phyloP scores from a whole-genome alignment of 805 yeast species.

The Pachysolen tannophilus region DNA sequence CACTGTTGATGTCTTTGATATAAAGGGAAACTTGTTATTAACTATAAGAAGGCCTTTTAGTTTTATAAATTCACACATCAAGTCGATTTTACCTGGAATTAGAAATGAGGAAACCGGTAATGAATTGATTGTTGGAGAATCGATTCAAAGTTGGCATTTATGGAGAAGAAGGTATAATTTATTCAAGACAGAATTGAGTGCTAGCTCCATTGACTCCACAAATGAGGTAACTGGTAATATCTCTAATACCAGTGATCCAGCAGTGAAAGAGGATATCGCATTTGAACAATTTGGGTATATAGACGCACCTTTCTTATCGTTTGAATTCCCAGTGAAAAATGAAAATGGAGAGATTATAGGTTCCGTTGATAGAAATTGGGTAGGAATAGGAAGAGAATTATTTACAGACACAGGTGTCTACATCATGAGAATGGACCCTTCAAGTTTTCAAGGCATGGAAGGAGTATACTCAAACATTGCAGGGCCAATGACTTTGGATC shows the following conservation, averaged over 20 bases:
- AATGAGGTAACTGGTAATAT: too few species aligned
- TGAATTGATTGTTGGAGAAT: constrained; percentile 64
- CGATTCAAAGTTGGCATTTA: constrained; percentile 88
- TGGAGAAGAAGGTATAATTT: constrained; percentile 89
- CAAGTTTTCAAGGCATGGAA: constrained; percentile 52
- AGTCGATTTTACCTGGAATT: constrained; percentile 53
- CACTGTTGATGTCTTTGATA: constrained; percentile 62
- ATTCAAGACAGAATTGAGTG: constrained; percentile 34
- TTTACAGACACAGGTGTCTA: constrained; percentile 95
- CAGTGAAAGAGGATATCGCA: constrained; percentile 27
- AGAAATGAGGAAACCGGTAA: constrained; percentile 28
- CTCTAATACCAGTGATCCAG: too few species aligned
- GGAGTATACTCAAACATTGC: constrained; percentile 41
- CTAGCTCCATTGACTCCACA: too few species aligned
- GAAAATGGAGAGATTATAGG: constrained; percentile 54
- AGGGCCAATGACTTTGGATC: constrained; percentile 51
- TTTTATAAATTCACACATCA: constrained; percentile 82
- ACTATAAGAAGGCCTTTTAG: constrained; percentile 79
- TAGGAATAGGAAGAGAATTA: constrained; percentile 86
- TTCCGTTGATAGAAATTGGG: constrained; percentile 88
- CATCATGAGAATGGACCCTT: constrained; percentile 74
- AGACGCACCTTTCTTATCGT: constrained; percentile 81
- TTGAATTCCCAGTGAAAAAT: constrained; percentile 74
- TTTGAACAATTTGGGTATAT: constrained; percentile 79
- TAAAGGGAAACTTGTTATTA: constrained; percentile 48